Evolutionary conservation across 2,329 filamentous ascomycete species (phyloP), one percentile per base, ranked within the genome.

Genomic region (Elsinoe batatas): DNA sequence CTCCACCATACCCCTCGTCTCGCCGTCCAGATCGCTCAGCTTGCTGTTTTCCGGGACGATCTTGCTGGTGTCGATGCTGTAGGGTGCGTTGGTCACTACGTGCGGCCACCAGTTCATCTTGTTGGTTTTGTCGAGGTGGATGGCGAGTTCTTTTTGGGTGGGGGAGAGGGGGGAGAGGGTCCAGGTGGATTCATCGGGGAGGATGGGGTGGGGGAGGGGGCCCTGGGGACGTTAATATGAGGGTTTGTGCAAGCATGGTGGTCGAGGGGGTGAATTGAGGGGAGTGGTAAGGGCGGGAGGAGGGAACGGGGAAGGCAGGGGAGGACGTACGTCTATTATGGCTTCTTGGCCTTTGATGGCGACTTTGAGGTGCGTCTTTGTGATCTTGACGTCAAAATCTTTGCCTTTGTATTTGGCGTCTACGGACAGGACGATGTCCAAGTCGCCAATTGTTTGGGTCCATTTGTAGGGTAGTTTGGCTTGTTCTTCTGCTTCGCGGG

Each of bases 101-200:
- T 97, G 90, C 32, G 88, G 75, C 93, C 93, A 98, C 93, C 93
- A 98, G 73, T 96, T 88, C 82, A 94, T 87, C 79, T 96, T 93
- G 78, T 96, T 95, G 62, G 82, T 74, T 74, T 98, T 98, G 77
- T 96, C 90, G 53, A 98, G 85, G 72, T 95, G 90, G 63, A 97
- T 81, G 67, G 85, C 82, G 62, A 96, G 80, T 67, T 89, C 85
- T 74, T 94, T 87, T 1, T 82, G 71, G 49, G 83, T 81, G 2
- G 44, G 8, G 51, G 36, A 15, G 4, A 36, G 26, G 17, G 85
- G 77, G 57, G 87, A 80, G 47, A 98, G 82, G 2, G 91, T 96
- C 93, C 93, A 98, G 58, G 91, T 95, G 54, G 85, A 91, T 64
- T 98, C 93, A 70, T 95, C 91, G 61, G 85, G 78, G 65, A 77